These are phyloP conservation scores for Periconia sp. DNA, from an alignment of 2,329 filamentous ascomycete species.

Conservation along the genomic window DNA sequence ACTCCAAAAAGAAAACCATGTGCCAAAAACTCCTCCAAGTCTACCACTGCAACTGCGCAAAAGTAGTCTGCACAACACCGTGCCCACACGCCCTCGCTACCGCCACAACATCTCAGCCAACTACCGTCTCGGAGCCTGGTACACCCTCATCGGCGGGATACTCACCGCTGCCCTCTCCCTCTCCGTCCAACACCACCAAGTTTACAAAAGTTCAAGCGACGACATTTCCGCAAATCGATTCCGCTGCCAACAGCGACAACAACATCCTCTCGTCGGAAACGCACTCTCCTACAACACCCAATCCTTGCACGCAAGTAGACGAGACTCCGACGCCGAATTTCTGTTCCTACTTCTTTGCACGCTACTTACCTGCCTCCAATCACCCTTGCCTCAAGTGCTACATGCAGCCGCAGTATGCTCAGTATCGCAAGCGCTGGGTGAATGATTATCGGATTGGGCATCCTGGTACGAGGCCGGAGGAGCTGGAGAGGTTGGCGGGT, in stretches of 20 bases:
- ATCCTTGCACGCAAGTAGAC: too few species aligned
- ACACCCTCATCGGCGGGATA: neutral
- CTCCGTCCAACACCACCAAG: neutral
- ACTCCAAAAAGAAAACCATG: slow-evolving; percentile 17
- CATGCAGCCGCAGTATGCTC: slow-evolving; percentile 20
- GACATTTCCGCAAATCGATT: too few species aligned
- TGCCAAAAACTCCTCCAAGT: slow-evolving; percentile 33
- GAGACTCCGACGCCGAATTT: slow-evolving; percentile 17
- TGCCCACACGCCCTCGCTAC: slow-evolving; percentile 27
- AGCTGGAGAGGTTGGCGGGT: slow-evolving; percentile 26
- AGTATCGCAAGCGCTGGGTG: slow-evolving; percentile 18
- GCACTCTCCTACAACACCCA: too few species aligned
- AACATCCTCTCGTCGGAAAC: too few species aligned
- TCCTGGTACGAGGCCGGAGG: slow-evolving; percentile 18
- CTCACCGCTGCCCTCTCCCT: neutral
- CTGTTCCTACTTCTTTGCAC: slow-evolving; percentile 29
- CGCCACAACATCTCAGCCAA: neutral
- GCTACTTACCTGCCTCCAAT: slow-evolving; percentile 14
- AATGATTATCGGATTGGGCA: slow-evolving; percentile 24
- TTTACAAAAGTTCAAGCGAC: too few species aligned
- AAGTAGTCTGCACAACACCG: slow-evolving; percentile 33
- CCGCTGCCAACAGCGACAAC: too few species aligned
- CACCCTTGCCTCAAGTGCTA: slow-evolving; percentile 37
- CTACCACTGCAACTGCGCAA: slow-evolving; percentile 30
- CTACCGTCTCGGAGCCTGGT: slow-evolving; percentile 1